phyloP scores from a whole-genome alignment of 371 early-diverging fungal genomes.

The Blastocladiella emersonii region DNA sequence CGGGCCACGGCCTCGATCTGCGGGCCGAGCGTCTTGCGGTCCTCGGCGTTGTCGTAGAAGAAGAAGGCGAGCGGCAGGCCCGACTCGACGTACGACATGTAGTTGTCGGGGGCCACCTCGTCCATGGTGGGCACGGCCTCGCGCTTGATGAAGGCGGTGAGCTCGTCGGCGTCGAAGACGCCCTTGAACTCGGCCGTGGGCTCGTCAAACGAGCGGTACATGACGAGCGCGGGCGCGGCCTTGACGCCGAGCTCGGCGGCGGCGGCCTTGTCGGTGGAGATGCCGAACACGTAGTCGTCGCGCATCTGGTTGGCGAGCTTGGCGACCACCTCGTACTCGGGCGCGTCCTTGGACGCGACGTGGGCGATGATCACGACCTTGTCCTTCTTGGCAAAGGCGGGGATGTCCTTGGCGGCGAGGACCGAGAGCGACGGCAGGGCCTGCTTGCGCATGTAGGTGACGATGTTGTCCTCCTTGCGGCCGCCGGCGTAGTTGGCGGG shows the following conservation, averaged over 20 bases:
- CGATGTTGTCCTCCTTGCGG: conserved; percentile 68
- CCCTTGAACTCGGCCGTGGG: conserved; percentile 48
- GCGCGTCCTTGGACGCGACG: conserved; percentile 38
- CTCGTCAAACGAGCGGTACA: conserved; percentile 86
- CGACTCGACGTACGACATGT: conserved; percentile 57
- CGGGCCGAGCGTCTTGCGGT: conserved; percentile 32
- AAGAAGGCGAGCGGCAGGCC: conserved; percentile 77
- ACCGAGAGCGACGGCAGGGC: conserved; percentile 59
- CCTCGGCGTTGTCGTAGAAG: conserved; percentile 55
- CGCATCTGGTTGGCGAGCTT: conserved; percentile 56
- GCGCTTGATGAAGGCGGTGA: conserved; percentile 51
- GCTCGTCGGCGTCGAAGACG: conserved; percentile 1
- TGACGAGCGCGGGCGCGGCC: conserved; percentile 44
- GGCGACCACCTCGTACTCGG: conserved; percentile 45
- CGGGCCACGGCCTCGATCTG: conserved; percentile 56
- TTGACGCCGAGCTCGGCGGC: conserved; percentile 32
- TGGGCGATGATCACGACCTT: conserved; percentile 77
- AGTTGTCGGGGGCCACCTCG: conserved; percentile 79
- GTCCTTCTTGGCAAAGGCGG: conserved; percentile 58
- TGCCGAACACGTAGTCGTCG: conserved; percentile 73
- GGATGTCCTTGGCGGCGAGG: conserved; percentile 47
- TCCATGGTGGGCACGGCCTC: conserved; percentile 74
- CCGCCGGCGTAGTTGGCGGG: conserved; percentile 61
- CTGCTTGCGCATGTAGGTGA: conserved; percentile 83
- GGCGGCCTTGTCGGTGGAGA: conserved; percentile 39